phyloP scores from a whole-genome alignment of 257 asterid genomes.

The Capsicum baccatum region DNA sequence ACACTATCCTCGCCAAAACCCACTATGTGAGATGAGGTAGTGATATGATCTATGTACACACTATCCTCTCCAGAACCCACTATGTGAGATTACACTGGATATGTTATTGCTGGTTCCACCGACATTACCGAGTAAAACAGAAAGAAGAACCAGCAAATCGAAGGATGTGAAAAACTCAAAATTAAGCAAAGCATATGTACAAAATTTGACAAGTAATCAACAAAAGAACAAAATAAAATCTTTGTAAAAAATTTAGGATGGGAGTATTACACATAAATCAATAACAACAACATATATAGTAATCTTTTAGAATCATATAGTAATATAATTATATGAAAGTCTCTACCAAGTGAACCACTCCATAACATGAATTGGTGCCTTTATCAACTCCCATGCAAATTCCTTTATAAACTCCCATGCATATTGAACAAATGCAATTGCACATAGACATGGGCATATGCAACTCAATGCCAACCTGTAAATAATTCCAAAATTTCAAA shows the following conservation, averaged over 20 bases:
- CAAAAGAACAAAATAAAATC: neutral
- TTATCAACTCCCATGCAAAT: too few species aligned
- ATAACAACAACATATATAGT: neutral
- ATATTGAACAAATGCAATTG: constrained; percentile 60
- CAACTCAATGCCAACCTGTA: constrained; percentile 54
- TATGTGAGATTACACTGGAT: too few species aligned
- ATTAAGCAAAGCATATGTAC: too few species aligned
- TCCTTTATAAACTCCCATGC: constrained; percentile 57
- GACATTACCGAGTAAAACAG: too few species aligned
- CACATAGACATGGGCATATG: constrained; percentile 67
- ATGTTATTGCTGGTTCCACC: too few species aligned
- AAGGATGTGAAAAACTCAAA: too few species aligned
- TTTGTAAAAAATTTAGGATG: neutral
- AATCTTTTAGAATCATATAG: neutral
- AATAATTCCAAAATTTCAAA: neutral
- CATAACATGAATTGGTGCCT: constrained; percentile 70
- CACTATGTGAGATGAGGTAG: too few species aligned
- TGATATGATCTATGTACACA: too few species aligned
- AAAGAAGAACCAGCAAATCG: too few species aligned
- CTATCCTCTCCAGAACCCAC: too few species aligned
- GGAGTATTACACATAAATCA: neutral
- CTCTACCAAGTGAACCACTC: constrained; percentile 58
- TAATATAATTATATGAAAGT: neutral
- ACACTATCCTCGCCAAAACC: too few species aligned
- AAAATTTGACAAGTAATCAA: too few species aligned